A percentile compares a stretch with the other conserved stretches of the same genome.
These are phyloP conservation scores for Rhodosporidiobolus odoratus DNA, from an alignment of 768 basidiomycete species.

Conservation along the genomic window DNA sequence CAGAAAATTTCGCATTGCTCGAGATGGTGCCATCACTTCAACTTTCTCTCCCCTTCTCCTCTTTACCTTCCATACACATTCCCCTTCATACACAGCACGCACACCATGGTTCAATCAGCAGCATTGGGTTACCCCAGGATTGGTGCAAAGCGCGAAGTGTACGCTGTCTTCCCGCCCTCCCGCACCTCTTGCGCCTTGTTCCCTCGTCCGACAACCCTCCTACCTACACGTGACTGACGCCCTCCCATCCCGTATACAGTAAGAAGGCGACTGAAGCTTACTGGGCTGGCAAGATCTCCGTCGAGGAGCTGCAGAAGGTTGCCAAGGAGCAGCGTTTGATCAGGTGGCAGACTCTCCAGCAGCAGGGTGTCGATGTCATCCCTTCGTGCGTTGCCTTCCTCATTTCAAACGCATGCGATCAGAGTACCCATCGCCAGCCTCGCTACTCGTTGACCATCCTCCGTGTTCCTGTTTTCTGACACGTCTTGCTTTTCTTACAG, in stretches of 20 bases:
- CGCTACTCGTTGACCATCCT: no score
- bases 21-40: background rate
- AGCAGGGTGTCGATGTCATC: slow-evolving; percentile 77
- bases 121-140: slow-evolving; percentile 92
- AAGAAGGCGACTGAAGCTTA: slow-evolving; percentile 94
- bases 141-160: slow-evolving; percentile 52
- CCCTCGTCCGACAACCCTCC: background rate
- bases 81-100: background rate
- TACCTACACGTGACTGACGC: background rate
- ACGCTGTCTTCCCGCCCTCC: background rate
- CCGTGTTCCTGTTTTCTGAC: slow-evolving; percentile 35
- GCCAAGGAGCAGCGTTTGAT: slow-evolving; percentile 81
- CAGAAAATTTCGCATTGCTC: no score
- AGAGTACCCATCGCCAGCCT: no score
- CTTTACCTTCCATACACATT: background rate
- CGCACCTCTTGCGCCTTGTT: background rate
- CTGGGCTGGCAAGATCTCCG: slow-evolving; percentile 88
- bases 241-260: slow-evolving; percentile 64
- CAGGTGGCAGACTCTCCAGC: slow-evolving; percentile 81
- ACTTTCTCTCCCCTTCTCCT: background rate
- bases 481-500: slow-evolving; percentile 51
- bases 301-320: slow-evolving; percentile 77
- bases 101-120: slow-evolving; percentile 53
- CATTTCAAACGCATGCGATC: no score
- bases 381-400: slow-evolving; percentile 72